phyloP scores from a whole-genome alignment of 345 rosid species.

The Mercurialis annua region DNA sequence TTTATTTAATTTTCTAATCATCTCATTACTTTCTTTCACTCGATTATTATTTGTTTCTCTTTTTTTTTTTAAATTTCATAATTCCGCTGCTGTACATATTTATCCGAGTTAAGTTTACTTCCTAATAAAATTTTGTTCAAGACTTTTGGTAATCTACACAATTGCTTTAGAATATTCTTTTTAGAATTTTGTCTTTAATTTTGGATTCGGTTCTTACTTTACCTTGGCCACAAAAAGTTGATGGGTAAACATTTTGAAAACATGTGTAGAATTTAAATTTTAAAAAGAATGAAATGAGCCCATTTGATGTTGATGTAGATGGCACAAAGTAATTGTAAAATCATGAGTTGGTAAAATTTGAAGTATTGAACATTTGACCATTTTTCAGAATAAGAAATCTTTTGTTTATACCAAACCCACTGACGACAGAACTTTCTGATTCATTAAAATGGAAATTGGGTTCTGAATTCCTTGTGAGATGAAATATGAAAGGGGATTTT shows the following conservation, averaged over 20 bases:
- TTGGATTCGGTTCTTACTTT: not conserved
- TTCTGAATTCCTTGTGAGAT: not conserved
- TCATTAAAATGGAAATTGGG: not conserved
- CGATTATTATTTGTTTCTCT: too few species aligned
- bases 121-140: not conserved
- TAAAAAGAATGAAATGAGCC: not conserved
- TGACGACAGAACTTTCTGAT: not conserved
- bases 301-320: too few species aligned
- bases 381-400: not conserved
- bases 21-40: too few species aligned
- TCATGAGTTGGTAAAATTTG: not conserved
- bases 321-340: not conserved
- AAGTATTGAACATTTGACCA: not conserved
- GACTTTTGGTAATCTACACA: not conserved
- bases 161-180: constrained; percentile 11
- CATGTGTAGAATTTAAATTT: not conserved
- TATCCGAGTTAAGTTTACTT: not conserved
- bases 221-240: too few species aligned
- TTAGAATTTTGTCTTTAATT: not conserved
- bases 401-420: not conserved
- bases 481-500: not conserved
- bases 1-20: too few species aligned
- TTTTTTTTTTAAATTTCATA: too few species aligned
- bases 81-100: too few species aligned
- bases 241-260: too few species aligned